phyloP scores from a whole-genome alignment of 108 stramenopile species.

The Nitzschia inconspicua region DNA sequence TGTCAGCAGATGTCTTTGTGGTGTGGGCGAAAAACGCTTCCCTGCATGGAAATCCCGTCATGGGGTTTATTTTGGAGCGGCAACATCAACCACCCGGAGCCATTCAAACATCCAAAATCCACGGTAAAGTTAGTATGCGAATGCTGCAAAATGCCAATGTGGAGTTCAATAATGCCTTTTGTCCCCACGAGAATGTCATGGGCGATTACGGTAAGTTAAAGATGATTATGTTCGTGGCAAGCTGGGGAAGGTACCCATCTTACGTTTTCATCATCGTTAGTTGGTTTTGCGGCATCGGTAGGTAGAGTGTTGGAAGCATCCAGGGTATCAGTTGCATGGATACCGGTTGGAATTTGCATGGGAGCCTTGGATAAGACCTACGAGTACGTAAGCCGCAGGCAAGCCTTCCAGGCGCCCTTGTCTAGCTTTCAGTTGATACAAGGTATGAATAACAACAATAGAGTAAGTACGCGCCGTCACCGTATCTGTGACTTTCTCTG shows the following conservation, averaged over 20 bases:
- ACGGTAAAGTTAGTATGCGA: slow-evolving; percentile 21
- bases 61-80: slow-evolving; percentile 20
- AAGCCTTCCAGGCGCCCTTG: slow-evolving; percentile 6
- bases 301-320: slow-evolving; percentile 17
- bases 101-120: slow-evolving; percentile 18
- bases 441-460: neutral
- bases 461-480: neutral
- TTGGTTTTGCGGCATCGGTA: slow-evolving; percentile 22
- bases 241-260: neutral
- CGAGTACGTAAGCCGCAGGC: slow-evolving; percentile 1
- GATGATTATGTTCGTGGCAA: neutral
- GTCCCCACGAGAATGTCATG: slow-evolving; percentile 21
- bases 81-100: slow-evolving; percentile 6
- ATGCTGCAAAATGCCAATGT: slow-evolving; percentile 23
- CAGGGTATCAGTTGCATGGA: slow-evolving; percentile 16
- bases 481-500: neutral
- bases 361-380: slow-evolving; percentile 18
- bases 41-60: slow-evolving; percentile 12
- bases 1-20: slow-evolving; percentile 19
- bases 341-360: slow-evolving; percentile 24
- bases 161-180: slow-evolving; percentile 14
- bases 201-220: slow-evolving; percentile 8
- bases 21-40: slow-evolving; percentile 16
- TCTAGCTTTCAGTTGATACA: slow-evolving; percentile 19
- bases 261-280: neutral